phyloP scores from a whole-genome alignment of 306 rosid species.

The Alnus glutinosa region DNA sequence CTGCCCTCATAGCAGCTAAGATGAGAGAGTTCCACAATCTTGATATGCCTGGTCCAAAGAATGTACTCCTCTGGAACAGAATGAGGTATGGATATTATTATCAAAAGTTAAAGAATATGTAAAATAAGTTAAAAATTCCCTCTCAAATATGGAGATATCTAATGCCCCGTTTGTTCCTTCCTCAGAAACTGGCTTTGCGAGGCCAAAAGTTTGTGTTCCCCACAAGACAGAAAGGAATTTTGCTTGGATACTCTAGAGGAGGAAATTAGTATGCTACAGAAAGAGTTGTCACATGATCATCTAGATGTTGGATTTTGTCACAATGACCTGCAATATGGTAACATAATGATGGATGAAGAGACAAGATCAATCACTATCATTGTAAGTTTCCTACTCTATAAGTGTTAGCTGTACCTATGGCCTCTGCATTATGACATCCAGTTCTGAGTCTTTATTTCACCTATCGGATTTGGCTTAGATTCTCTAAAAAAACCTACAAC shows the following conservation, averaged over 20 bases:
- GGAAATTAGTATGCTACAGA: constrained; percentile 69
- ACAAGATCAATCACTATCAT: constrained; percentile 73
- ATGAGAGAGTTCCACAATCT: constrained; percentile 81
- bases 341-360: constrained; percentile 96
- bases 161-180: constrained; percentile 5
- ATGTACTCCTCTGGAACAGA: constrained; percentile 65
- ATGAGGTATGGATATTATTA: constrained; percentile 52
- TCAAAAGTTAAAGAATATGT: background rate
- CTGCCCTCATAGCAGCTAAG: constrained; percentile 78
- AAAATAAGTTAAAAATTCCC: background rate
- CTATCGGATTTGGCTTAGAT: too few relatives aligned
- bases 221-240: constrained; percentile 46
- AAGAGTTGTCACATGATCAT: constrained; percentile 39
- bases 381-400: constrained; percentile 47
- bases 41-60: constrained; percentile 68
- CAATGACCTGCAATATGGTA: constrained; percentile 93
- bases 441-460: background rate
- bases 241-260: constrained; percentile 57
- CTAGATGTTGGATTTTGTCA: constrained; percentile 88
- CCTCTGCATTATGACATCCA: background rate
- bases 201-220: constrained; percentile 62
- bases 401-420: constrained; percentile 5
- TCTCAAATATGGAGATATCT: constrained; percentile 1
- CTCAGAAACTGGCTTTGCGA: constrained; percentile 67
- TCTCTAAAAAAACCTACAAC: too few relatives aligned